Evolutionary conservation across 495 filamentous ascomycete species (phyloP).

Genomic region (Penicillium crystallinum): DNA sequence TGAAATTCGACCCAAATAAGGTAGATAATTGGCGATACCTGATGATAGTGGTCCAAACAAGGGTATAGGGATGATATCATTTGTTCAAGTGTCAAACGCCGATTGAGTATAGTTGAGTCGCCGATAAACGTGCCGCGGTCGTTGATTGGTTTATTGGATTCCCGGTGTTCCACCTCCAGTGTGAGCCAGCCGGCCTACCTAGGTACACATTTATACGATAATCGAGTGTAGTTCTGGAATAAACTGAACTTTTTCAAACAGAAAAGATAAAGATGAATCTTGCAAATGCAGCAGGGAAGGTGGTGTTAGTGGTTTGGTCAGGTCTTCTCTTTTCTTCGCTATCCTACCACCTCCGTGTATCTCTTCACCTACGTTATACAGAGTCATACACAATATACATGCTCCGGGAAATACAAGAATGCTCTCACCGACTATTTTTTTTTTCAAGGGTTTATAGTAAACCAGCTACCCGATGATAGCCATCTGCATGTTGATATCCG

Average conservation of each 20-base stretch:
- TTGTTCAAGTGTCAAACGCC: background rate
- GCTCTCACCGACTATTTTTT: constrained; percentile 2
- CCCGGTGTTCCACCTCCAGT: background rate
- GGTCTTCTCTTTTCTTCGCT: too few relatives aligned
- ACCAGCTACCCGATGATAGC: background rate
- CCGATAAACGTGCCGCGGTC: background rate
- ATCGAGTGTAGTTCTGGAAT: too few relatives aligned
- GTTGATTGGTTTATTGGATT: background rate
- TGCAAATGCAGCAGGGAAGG: too few relatives aligned
- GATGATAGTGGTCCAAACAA: background rate
- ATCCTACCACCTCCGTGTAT: too few relatives aligned
- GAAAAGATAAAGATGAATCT: too few relatives aligned
- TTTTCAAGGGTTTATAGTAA: background rate
- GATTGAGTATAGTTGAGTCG: background rate
- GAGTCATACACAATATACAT: background rate
- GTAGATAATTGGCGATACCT: background rate
- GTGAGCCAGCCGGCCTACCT: too few relatives aligned
- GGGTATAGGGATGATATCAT: background rate
- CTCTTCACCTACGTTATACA: too few relatives aligned
- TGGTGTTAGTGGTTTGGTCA: too few relatives aligned
- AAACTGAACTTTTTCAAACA: too few relatives aligned
- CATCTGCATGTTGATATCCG: background rate
- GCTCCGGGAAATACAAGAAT: background rate
- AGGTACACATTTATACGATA: too few relatives aligned
- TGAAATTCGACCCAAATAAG: background rate